phyloP scores from a whole-genome alignment of 2,329 filamentous ascomycete species.

The Botryotinia narcissicola region DNA sequence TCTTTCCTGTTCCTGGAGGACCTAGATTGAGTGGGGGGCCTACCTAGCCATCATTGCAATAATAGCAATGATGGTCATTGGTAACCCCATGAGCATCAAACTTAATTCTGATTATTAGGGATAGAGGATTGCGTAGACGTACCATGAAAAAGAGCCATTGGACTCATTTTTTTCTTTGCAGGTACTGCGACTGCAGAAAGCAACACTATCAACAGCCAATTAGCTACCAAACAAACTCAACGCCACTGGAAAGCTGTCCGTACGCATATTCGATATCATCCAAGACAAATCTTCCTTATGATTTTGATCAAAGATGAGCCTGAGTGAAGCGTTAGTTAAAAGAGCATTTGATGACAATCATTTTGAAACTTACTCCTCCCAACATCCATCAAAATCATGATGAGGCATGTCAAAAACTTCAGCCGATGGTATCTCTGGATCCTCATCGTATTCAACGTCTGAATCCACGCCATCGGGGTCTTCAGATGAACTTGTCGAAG shows the following conservation, averaged over 20 bases:
- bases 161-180: constrained; percentile 91
- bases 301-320: constrained; percentile 36
- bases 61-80: neutral
- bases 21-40: neutral
- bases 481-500: neutral
- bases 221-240: neutral
- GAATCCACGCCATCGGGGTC: neutral
- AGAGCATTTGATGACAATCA: neutral
- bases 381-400: constrained; percentile 29
- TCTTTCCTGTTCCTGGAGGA: constrained; percentile 79
- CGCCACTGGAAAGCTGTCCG: neutral
- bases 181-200: constrained; percentile 24
- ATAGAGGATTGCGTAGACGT: constrained; percentile 42
- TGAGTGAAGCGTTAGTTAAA: constrained; percentile 21
- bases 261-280: constrained; percentile 36
- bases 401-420: constrained; percentile 34
- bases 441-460: neutral
- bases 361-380: constrained; percentile 32
- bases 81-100: neutral
- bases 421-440: constrained; percentile 26
- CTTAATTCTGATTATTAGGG: neutral
- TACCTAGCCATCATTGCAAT: neutral
- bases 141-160: constrained; percentile 86
- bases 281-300: constrained; percentile 35
- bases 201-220: constrained; percentile 24